These are phyloP conservation scores for Wallemia mellicola DNA, from an alignment of 1,284 basidiomycete species.

Conservation along the genomic window DNA sequence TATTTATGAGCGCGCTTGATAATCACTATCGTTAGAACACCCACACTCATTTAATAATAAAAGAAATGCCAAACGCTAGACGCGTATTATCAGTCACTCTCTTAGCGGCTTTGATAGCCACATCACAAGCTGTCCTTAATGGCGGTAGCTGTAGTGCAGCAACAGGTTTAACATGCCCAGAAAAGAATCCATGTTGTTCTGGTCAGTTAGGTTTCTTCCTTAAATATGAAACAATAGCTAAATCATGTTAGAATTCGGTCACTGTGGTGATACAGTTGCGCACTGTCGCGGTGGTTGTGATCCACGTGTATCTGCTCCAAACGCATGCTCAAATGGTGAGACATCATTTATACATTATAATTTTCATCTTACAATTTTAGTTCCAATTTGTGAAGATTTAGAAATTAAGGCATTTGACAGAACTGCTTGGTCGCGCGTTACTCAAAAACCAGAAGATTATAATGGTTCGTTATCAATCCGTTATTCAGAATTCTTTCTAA, in stretches of 20 bases:
- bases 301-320: neutral
- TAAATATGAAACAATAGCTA: neutral
- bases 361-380: too few relatives aligned
- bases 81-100: neutral
- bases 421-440: slow-evolving; percentile 22
- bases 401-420: neutral
- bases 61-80: neutral
- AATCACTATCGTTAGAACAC: too few relatives aligned
- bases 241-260: neutral
- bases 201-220: neutral
- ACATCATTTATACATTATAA: too few relatives aligned
- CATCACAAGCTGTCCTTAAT: neutral
- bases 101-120: neutral
- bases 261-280: neutral
- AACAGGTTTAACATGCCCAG: neutral
- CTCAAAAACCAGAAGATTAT: slow-evolving; percentile 25
- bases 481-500: too few relatives aligned
- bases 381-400: neutral
- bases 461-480: too few relatives aligned
- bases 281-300: neutral
- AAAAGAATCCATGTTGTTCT: neutral
- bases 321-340: neutral
- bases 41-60: neutral
- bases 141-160: neutral
- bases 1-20: too few relatives aligned